A percentile compares a stretch with the other conserved stretches of the same genome.
These are phyloP conservation scores for Choanephora cucurbitarum DNA, from an alignment of 371 early-diverging fungal genomes.

Conservation along the genomic window DNA sequence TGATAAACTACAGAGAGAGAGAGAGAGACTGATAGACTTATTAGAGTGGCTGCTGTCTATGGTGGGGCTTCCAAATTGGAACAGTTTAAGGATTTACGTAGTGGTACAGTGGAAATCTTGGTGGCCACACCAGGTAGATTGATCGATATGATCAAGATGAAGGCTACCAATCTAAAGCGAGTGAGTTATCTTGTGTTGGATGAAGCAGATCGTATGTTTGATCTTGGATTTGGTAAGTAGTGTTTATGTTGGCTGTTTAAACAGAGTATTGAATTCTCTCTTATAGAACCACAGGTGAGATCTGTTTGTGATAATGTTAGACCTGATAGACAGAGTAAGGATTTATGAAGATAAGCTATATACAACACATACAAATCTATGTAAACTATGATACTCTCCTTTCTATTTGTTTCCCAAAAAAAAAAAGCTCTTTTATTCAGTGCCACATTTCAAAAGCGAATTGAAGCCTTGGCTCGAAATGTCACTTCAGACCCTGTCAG, in stretches of 20 bases:
- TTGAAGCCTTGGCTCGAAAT: conserved; percentile 89
- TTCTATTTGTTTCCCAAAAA: neutral
- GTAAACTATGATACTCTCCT: conserved; percentile 14
- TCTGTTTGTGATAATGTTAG: conserved; percentile 91
- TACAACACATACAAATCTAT: neutral
- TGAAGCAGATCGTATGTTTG: conserved; percentile 96
- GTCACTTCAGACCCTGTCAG: conserved; percentile 91
- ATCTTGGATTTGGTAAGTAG: conserved; percentile 93
- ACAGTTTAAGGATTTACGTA: conserved; percentile 85
- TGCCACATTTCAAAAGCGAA: conserved; percentile 98
- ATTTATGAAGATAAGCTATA: neutral
- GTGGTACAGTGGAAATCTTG: conserved; percentile 83
- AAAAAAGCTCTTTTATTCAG: conserved; percentile 92
- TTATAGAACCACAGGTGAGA: conserved; percentile 88
- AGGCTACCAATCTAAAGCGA: conserved; percentile 84
- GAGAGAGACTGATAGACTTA: neutral
- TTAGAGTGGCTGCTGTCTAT: conserved; percentile 74
- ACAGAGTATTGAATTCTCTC: too few species aligned
- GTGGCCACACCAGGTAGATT: conserved; percentile 96
- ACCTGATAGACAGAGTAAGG: conserved; percentile 74
- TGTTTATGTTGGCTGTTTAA: too few species aligned
- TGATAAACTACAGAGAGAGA: too few species aligned
- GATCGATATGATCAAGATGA: conserved; percentile 92
- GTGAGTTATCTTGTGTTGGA: conserved; percentile 94
- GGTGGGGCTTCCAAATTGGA: conserved; percentile 92